A percentile compares a stretch with the other conserved stretches of the same genome.
These are phyloP conservation scores for Pseudonectria foliicola DNA, from an alignment of 2,329 filamentous ascomycete genomes.

Conservation along the genomic window DNA sequence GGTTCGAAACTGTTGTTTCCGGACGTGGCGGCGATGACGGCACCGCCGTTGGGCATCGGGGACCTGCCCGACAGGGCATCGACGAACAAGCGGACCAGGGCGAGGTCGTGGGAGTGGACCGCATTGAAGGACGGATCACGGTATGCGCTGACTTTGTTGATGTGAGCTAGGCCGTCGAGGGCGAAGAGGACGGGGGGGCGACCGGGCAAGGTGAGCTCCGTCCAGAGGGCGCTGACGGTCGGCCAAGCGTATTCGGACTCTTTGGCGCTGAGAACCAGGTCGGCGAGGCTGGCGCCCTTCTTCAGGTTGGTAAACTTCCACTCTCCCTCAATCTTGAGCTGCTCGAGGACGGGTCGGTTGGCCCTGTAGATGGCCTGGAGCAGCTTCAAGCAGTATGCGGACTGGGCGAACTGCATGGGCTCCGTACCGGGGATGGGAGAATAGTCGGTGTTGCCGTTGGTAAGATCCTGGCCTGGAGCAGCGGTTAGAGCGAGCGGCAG, in stretches of 20 bases:
- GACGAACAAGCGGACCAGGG: conserved; percentile 67
- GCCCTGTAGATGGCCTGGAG: conserved; percentile 66
- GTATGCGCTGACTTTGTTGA: conserved; percentile 75
- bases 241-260: conserved; percentile 75
- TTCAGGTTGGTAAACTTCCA: conserved; percentile 38
- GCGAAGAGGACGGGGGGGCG: conserved; percentile 61
- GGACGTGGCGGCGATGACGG: conserved; percentile 67
- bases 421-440: conserved; percentile 54
- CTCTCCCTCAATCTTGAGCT: conserved; percentile 36
- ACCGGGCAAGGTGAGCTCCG: conserved; percentile 57
- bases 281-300: conserved; percentile 56
- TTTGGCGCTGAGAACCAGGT: conserved; percentile 62
- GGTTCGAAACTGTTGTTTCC: conserved; percentile 61
- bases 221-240: conserved; percentile 74
- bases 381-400: conserved; percentile 66
- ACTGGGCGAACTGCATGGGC: conserved; percentile 65
- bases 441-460: conserved; percentile 76
- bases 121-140: conserved; percentile 60
- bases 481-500: conserved; percentile 1
- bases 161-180: conserved; percentile 72
- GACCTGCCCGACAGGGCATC: conserved; percentile 59
- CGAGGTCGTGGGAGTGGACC: conserved; percentile 82
- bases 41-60: conserved; percentile 63
- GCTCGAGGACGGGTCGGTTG: conserved; percentile 59
- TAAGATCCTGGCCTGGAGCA: conserved; percentile 62